phyloP scores from a whole-genome alignment of 2,329 filamentous ascomycete species.

The Periconia digitata region DNA sequence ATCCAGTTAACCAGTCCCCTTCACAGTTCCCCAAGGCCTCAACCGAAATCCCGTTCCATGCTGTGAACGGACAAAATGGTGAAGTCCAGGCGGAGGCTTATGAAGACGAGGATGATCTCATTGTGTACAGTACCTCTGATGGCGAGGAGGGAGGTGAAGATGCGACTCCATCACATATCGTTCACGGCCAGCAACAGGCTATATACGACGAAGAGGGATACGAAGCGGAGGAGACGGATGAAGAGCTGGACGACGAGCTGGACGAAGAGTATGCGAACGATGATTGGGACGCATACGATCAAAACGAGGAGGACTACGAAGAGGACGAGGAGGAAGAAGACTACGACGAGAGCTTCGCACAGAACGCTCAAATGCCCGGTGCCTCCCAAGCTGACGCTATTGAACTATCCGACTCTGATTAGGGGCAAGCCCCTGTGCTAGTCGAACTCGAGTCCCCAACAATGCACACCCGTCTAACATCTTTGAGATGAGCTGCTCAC shows the following conservation, averaged over 20 bases:
- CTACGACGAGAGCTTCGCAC: slow-evolving; percentile 1
- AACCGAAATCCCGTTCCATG: slow-evolving; percentile 1
- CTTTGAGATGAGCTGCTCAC: too few species aligned
- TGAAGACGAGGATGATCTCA: slow-evolving; percentile 14
- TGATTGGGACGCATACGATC: neutral
- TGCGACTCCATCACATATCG: slow-evolving; percentile 2
- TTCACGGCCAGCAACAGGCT: neutral
- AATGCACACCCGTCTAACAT: too few species aligned
- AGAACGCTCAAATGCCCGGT: slow-evolving; percentile 16
- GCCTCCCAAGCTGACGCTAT: slow-evolving; percentile 38
- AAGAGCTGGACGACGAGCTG: slow-evolving; percentile 7
- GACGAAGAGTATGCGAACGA: slow-evolving; percentile 6
- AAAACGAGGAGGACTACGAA: slow-evolving; percentile 6
- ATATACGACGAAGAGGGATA: slow-evolving; percentile 4
- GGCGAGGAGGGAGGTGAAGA: slow-evolving; percentile 18
- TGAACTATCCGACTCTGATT: slow-evolving; percentile 32
- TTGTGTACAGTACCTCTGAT: slow-evolving; percentile 4
- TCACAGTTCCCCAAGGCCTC: slow-evolving; percentile 15
- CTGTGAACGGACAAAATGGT: slow-evolving; percentile 12
- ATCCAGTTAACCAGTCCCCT: slow-evolving; percentile 26
- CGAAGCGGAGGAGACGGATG: slow-evolving; percentile 13
- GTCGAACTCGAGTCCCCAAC: too few species aligned
- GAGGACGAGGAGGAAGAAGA: slow-evolving; percentile 4
- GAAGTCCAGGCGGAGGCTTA: slow-evolving; percentile 16
- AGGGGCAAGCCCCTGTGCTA: too few species aligned